These are phyloP conservation scores for Talaromyces marneffei DNA, from an alignment of 2,329 filamentous ascomycete genomes.

Conservation along the genomic window DNA sequence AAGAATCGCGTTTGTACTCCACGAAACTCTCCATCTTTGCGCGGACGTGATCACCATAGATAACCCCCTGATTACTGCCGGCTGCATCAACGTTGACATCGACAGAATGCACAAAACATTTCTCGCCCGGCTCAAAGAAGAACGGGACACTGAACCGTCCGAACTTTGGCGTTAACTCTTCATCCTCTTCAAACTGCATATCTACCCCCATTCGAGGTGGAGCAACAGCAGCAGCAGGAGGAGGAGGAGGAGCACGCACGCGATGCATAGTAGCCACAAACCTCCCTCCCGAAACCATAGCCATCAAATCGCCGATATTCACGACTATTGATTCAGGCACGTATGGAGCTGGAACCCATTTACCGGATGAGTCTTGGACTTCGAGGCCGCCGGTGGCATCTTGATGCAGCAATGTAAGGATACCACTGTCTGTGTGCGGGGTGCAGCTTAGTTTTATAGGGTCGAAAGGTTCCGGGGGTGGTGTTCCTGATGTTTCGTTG, in stretches of 20 bases:
- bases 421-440: constrained; percentile 40
- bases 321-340: constrained; percentile 40
- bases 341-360: constrained; percentile 40
- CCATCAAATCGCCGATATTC: constrained; percentile 44
- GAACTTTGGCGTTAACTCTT: constrained; percentile 8
- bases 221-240: too few relatives aligned
- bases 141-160: constrained; percentile 43
- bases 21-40: constrained; percentile 43
- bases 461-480: constrained; percentile 7
- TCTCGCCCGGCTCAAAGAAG: constrained; percentile 44
- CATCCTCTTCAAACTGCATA: background rate
- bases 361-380: constrained; percentile 38
- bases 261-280: constrained; percentile 45
- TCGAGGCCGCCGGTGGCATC: constrained; percentile 45
- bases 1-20: constrained; percentile 24
- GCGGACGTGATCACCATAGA: constrained; percentile 41
- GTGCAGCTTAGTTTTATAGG: constrained; percentile 24
- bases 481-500: background rate
- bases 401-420: constrained; percentile 46
- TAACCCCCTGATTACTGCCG: constrained; percentile 20
- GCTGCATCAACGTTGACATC: constrained; percentile 29
- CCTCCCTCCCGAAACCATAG: constrained; percentile 35
- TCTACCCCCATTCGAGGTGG: background rate
- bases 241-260: constrained; percentile 28
- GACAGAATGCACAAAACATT: constrained; percentile 36